Conservation (phyloP, 2,329 filamentous ascomycete genomes). For the Sarocladium strictum region DNA sequence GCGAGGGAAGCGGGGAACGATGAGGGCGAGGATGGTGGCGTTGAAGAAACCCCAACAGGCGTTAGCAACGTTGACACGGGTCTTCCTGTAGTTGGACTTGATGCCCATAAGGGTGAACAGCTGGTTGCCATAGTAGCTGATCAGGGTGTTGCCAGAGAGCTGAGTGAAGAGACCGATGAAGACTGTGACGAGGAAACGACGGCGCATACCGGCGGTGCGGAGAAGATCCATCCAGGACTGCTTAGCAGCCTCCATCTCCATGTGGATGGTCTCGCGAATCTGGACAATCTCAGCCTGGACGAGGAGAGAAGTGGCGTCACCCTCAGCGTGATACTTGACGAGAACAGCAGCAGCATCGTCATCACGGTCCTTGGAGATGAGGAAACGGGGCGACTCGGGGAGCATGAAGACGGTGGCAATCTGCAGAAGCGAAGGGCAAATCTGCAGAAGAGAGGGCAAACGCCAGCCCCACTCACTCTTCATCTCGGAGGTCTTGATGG, state of each 20-base stretch:
- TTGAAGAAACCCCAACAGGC: conserved; percentile 39
- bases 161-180: conserved; percentile 49
- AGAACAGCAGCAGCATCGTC: conserved; percentile 44
- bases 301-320: conserved; percentile 32
- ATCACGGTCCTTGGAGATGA: conserved; percentile 19
- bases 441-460: conserved; percentile 39
- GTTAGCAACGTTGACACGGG: conserved; percentile 38
- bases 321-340: conserved; percentile 42
- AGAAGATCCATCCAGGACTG: conserved; percentile 48
- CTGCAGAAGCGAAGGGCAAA: conserved; percentile 31
- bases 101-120: conserved; percentile 41
- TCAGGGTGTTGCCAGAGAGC: conserved; percentile 45
- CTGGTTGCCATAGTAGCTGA: conserved; percentile 33
- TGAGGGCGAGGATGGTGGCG: conserved; percentile 32
- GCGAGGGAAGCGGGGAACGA: conserved; percentile 39
- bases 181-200: conserved; percentile 40
- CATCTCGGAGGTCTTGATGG: conserved; percentile 36
- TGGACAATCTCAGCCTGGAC: conserved; percentile 45
- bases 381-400: conserved; percentile 40
- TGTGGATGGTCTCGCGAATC: conserved; percentile 40
- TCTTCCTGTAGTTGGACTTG: conserved; percentile 33
- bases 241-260: conserved; percentile 36
- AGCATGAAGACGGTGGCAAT: conserved; percentile 34
- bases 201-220: conserved; percentile 43
- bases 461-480: conserved; percentile 25